A percentile compares a stretch with the other conserved stretches of the same genome.
Evolutionary conservation across 2,329 filamentous ascomycete genomes (phyloP).

Genomic region (Fusarium penzigii): DNA sequence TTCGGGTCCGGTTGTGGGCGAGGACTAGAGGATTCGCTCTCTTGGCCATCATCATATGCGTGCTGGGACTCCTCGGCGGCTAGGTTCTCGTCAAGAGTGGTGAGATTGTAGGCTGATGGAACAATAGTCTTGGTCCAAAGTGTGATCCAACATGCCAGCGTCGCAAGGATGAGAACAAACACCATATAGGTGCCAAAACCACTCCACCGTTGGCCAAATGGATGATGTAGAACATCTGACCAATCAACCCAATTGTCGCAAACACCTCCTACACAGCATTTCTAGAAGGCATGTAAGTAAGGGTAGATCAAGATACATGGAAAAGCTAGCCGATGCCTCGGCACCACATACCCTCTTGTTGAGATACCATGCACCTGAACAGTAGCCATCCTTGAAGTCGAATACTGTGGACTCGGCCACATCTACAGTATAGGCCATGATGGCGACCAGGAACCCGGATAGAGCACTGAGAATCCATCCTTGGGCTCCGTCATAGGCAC

Average conservation of each 20-base stretch:
- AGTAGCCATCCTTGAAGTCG: constrained; percentile 91
- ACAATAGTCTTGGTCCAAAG: constrained; percentile 92
- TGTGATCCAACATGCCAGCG: constrained; percentile 75
- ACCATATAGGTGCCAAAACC: constrained; percentile 77
- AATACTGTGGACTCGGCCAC: constrained; percentile 83
- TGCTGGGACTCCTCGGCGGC: constrained; percentile 59
- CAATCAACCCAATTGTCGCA: constrained; percentile 60
- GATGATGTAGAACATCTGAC: constrained; percentile 50
- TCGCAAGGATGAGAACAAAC: constrained; percentile 69
- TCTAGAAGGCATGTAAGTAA: constrained; percentile 34
- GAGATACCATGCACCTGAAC: constrained; percentile 67
- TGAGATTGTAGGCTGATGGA: constrained; percentile 81
- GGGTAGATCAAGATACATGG: too few species aligned
- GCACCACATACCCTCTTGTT: constrained; percentile 62
- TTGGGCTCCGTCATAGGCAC: constrained; percentile 83
- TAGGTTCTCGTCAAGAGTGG: constrained; percentile 91
- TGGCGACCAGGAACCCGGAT: constrained; percentile 82
- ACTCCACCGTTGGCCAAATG: constrained; percentile 59
- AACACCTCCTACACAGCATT: constrained; percentile 55
- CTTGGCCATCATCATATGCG: constrained; percentile 41
- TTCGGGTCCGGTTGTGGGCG: constrained; percentile 39
- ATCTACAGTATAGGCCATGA: constrained; percentile 86
- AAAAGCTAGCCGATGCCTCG: background rate
- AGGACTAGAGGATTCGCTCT: constrained; percentile 48
- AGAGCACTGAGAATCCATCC: constrained; percentile 93